phyloP scores from a whole-genome alignment of 1,284 basidiomycete species.

The Thecaphora frezii region DNA sequence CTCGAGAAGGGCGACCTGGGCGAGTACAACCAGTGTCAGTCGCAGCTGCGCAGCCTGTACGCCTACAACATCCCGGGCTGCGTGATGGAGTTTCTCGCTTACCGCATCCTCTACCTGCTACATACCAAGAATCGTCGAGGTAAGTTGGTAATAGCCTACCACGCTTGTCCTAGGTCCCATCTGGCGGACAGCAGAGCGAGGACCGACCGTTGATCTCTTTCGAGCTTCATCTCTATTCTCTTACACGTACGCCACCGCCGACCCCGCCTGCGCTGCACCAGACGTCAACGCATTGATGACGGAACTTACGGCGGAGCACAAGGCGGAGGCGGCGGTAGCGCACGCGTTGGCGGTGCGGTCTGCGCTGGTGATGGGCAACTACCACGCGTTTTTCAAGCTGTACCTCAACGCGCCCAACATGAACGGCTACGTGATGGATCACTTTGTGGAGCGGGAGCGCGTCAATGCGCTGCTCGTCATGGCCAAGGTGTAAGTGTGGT shows the following conservation, averaged over 20 bases:
- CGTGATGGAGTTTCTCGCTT: constrained; percentile 92
- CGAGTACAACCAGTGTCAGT: constrained; percentile 98
- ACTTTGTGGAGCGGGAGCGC: constrained; percentile 90
- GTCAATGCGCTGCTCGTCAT: constrained; percentile 83
- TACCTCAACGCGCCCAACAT: constrained; percentile 88
- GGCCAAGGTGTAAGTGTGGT: constrained; percentile 62
- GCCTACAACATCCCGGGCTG: constrained; percentile 87
- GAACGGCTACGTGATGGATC: constrained; percentile 99
- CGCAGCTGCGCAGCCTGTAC: constrained; percentile 84
- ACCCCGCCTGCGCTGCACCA: constrained; percentile 58
- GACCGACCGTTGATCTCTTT: too few relatives aligned
- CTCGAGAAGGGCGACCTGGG: constrained; percentile 95
- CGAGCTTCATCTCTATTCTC: too few relatives aligned
- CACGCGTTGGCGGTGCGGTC: constrained; percentile 89
- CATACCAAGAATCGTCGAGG: constrained; percentile 93
- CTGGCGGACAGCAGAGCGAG: too few relatives aligned
- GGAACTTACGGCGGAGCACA: constrained; percentile 88
- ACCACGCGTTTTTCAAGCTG: constrained; percentile 84
- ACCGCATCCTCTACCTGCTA: constrained; percentile 91
- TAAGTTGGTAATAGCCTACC: too few relatives aligned
- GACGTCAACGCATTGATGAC: constrained; percentile 94
- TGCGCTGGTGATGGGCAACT: constrained; percentile 87
- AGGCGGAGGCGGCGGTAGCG: constrained; percentile 73
- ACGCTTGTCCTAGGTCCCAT: too few relatives aligned
- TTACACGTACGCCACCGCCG: too few relatives aligned